Conservation (phyloP, 805 yeast species). For the Nakazawaea populi region DNA sequence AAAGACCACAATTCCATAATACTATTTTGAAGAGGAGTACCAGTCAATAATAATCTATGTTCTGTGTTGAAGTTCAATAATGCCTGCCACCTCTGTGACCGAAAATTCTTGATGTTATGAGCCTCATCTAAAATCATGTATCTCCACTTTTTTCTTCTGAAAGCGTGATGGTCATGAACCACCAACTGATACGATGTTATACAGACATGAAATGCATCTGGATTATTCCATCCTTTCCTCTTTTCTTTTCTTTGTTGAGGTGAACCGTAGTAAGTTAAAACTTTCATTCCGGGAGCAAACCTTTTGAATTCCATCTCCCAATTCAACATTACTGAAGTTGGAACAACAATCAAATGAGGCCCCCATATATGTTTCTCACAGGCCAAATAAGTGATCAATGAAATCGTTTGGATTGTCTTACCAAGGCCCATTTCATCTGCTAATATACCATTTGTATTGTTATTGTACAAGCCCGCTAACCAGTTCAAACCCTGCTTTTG, state of each 20-base stretch:
- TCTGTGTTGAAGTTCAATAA: constrained; percentile 89
- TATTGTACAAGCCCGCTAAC: constrained; percentile 90
- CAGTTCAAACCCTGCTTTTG: constrained; percentile 97
- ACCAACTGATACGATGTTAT: constrained; percentile 96
- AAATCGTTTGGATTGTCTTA: constrained; percentile 93
- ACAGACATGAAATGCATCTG: constrained; percentile 93
- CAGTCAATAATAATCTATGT: constrained; percentile 81
- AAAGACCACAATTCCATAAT: constrained; percentile 95
- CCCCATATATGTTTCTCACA: constrained; percentile 96
- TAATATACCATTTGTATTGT: constrained; percentile 89
- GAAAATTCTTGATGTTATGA: constrained; percentile 92
- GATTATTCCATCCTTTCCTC: constrained; percentile 96
- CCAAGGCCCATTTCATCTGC: constrained; percentile 99
- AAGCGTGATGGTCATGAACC: constrained; percentile 94
- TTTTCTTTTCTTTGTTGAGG: constrained; percentile 96
- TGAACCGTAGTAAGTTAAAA: constrained; percentile 90
- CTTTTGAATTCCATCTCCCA: constrained; percentile 99
- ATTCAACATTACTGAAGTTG: constrained; percentile 93
- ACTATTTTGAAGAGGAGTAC: constrained; percentile 96
- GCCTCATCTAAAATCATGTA: constrained; percentile 98
- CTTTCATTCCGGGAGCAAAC: constrained; percentile 97
- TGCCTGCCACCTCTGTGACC: constrained; percentile 97
- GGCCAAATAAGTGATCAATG: constrained; percentile 80
- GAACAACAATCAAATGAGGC: constrained; percentile 94
- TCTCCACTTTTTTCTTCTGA: constrained; percentile 88